Base-by-base conservation (phyloP, 768 basidiomycete genomes). In the Pulveroboletus sp. region DNA sequence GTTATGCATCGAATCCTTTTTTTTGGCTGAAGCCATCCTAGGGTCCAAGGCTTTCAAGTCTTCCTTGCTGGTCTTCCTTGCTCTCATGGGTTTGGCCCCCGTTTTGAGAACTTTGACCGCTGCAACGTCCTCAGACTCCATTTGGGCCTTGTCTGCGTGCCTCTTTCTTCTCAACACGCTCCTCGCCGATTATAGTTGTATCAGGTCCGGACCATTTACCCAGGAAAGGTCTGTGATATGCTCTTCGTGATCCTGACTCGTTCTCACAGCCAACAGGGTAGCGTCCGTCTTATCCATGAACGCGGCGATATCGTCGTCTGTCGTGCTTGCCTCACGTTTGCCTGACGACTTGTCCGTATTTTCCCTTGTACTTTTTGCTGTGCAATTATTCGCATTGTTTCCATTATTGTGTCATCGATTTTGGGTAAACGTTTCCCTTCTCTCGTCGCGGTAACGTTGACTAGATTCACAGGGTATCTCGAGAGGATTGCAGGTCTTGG, bases 41-140 rank as follows among this genome's bases (percentile, higher is more conserved):
- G 88, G 81, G 53, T 75, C 86, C 35, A 88, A 87, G 63, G 73
- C 80, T 1, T 63, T 87, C 52, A 92, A 90, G 62, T 90, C 90
- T 4, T 86, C 87, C 7, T 75, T 97, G 37, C 75, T 97, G 50
- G 87, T 94, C 56, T 90, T 95, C 61, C 78, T 97, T 20, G 81
- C 90, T 7, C 77, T 99, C 51, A 83, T 97, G 73, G 85, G 93
- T 14, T 75, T 97, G 46, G 86, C 94, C 4, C 97, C 97, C 13
- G 88, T 97, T 10, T 73, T 98, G 47, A 81, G 86, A 61, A 97
- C 95, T 6, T 72, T 99, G 61, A 95, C 93, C 24, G 88, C 90
- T 33, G 91, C 94, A 21, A 97, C 94, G 5, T 97, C 95, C 33
- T 90, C 90, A 12, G 97, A 99, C 66, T 93, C 93, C 24, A 94